phyloP scores from a whole-genome alignment of 1,139 yeast species.

The Pichia sp. region DNA sequence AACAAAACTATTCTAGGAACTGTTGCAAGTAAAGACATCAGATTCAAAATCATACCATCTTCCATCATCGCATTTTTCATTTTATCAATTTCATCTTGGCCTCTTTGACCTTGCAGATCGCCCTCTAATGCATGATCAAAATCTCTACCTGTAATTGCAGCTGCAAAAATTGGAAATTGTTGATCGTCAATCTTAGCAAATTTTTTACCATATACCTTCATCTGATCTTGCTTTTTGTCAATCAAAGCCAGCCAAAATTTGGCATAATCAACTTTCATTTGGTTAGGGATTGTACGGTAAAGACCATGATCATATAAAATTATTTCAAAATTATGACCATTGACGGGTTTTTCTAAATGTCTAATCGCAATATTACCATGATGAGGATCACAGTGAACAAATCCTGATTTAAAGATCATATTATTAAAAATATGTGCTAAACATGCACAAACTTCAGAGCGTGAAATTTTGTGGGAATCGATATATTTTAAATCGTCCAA shows the following conservation, averaged over 20 bases:
- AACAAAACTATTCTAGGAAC: slow-evolving; percentile 83
- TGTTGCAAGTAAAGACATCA: slow-evolving; percentile 71
- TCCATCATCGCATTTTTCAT: slow-evolving; percentile 59
- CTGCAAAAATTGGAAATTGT: slow-evolving; percentile 76
- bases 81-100: slow-evolving; percentile 46
- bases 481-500: slow-evolving; percentile 68
- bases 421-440: slow-evolving; percentile 84
- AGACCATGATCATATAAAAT: slow-evolving; percentile 92
- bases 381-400: slow-evolving; percentile 96
- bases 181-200: slow-evolving; percentile 79
- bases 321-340: slow-evolving; percentile 80
- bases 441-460: slow-evolving; percentile 77
- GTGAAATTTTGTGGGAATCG: slow-evolving; percentile 52
- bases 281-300: slow-evolving; percentile 74
- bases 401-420: slow-evolving; percentile 92
- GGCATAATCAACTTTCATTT: slow-evolving; percentile 75
- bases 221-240: slow-evolving; percentile 54
- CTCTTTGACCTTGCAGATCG: slow-evolving; percentile 47
- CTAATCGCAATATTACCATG: slow-evolving; percentile 92
- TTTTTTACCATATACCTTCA: slow-evolving; percentile 65
- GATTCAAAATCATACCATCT: slow-evolving; percentile 58
- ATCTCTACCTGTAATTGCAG: slow-evolving; percentile 92
- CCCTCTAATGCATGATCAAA: slow-evolving; percentile 67
- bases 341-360: slow-evolving; percentile 26
- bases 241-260: slow-evolving; percentile 88